Conservation (phyloP, 2,329 filamentous ascomycete genomes). For the Gyromitra esculenta region DNA sequence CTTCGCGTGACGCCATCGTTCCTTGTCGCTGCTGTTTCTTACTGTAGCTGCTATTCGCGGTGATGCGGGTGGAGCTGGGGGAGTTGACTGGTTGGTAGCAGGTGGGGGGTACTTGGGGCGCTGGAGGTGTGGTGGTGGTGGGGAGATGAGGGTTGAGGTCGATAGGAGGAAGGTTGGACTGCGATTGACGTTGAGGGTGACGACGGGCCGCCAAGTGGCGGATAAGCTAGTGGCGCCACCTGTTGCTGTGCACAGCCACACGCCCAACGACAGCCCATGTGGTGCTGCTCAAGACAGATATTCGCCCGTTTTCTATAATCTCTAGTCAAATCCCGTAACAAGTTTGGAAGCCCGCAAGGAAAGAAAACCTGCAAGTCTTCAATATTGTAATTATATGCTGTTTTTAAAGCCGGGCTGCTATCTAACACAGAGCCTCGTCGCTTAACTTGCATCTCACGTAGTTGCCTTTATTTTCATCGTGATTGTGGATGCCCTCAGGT, state of each 20-base stretch:
- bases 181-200: slow-evolving; percentile 46
- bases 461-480: background rate
- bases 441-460: background rate
- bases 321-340: no score
- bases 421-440: background rate
- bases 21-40: slow-evolving; percentile 17
- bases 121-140: slow-evolving; percentile 34
- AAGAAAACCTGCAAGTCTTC: background rate
- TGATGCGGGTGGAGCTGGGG: slow-evolving; percentile 10
- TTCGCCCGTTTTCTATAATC: background rate
- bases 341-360: background rate
- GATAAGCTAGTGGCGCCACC: slow-evolving; percentile 6
- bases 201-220: slow-evolving; percentile 37
- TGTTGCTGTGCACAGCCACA: background rate
- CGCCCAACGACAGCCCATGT: background rate
- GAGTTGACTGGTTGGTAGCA: background rate
- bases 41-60: slow-evolving; percentile 30
- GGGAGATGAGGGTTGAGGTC: slow-evolving; percentile 37
- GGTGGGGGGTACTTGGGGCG: slow-evolving; percentile 20
- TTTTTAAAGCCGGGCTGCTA: background rate
- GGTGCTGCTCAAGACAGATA: no score
- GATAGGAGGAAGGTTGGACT: slow-evolving; percentile 35
- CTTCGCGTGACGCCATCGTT: slow-evolving; percentile 52
- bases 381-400: background rate
- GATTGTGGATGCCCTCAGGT: background rate